Conservation (phyloP, 1,139 yeast genomes). For the Pichia sp. region DNA sequence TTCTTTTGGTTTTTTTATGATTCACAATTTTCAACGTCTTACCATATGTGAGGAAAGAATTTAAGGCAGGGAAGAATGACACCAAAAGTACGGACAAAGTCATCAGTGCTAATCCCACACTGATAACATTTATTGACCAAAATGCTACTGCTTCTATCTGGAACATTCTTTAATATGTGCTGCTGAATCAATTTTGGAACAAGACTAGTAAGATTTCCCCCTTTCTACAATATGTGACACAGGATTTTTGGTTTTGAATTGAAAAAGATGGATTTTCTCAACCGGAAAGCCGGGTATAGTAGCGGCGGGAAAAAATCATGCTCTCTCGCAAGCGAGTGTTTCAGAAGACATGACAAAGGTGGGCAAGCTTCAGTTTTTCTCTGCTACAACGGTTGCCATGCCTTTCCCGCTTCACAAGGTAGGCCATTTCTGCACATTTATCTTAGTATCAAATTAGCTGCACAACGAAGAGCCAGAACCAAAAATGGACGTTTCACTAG, state of each 20-base stretch:
- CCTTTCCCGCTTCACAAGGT: not conserved
- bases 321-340: not conserved
- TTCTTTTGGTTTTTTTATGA: constrained; percentile 43
- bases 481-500: constrained; percentile 1
- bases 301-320: not conserved
- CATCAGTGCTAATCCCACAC: not conserved
- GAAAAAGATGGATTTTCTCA: not conserved
- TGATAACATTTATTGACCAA: not conserved
- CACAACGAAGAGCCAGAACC: not conserved
- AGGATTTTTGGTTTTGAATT: too few relatives aligned
- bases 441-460: not conserved
- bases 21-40: not conserved
- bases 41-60: not conserved
- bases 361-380: not conserved
- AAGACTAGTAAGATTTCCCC: too few relatives aligned
- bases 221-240: too few relatives aligned
- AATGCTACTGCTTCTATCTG: not conserved
- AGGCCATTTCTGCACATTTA: not conserved
- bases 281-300: not conserved
- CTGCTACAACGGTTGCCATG: not conserved
- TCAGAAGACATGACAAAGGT: not conserved
- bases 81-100: not conserved
- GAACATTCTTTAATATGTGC: not conserved
- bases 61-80: not conserved
- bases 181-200: not conserved